Conservation (phyloP, 2,329 filamentous ascomycete species). For the Ophiocordyceps camponoti-leonardi region DNA sequence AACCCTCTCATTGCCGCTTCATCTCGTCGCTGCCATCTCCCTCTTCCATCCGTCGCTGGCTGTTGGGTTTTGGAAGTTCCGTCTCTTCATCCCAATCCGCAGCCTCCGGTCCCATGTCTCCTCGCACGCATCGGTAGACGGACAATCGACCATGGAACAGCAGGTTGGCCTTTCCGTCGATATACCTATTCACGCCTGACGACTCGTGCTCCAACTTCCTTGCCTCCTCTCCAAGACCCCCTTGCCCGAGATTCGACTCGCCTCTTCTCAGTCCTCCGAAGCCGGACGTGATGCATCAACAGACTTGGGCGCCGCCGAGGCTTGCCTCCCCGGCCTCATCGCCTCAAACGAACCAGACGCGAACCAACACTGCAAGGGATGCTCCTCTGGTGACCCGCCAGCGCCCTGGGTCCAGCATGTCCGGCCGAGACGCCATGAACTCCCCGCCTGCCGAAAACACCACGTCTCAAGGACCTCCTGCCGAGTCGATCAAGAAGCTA, state of each 20-base stretch:
- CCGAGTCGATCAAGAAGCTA: conserved; percentile 59
- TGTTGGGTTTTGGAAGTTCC: no score
- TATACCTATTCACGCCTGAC: conserved; percentile 1
- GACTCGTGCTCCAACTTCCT: neutral
- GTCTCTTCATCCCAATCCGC: no score
- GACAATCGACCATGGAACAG: conserved; percentile 2
- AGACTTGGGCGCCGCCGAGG: conserved; percentile 58
- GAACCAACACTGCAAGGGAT: conserved; percentile 63
- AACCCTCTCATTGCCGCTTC: neutral
- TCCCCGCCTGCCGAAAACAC: conserved; percentile 30
- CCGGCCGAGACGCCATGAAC: conserved; percentile 21
- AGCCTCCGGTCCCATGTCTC: neutral
- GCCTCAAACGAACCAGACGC: conserved; percentile 52
- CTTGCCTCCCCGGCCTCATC: conserved; percentile 57
- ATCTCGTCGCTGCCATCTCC: neutral
- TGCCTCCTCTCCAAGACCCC: neutral
- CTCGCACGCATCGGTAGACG: neutral
- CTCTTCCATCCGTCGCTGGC: no score
- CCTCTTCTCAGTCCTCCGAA: neutral
- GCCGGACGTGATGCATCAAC: conserved; percentile 60
- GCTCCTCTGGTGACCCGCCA: conserved; percentile 20
- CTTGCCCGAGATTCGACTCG: neutral
- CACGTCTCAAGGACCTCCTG: conserved; percentile 30
- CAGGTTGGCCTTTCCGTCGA: conserved; percentile 1
- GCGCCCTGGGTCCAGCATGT: conserved; percentile 25